These are phyloP conservation scores for Cladophialophora carrionii DNA, from an alignment of 2,329 filamentous ascomycete species.

Conservation along the genomic window DNA sequence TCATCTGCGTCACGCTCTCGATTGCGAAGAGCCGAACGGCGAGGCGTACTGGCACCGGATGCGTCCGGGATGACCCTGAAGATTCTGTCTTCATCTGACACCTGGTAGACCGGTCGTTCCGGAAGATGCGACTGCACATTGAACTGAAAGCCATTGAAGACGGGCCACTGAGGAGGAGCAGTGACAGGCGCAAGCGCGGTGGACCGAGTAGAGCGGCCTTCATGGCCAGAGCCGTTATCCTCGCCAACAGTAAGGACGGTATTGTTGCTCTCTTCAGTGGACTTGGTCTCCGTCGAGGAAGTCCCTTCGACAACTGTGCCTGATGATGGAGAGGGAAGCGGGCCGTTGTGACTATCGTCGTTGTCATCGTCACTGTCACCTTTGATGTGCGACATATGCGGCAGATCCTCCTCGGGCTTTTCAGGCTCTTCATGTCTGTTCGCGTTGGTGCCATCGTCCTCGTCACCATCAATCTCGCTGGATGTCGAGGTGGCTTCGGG, in stretches of 20 bases:
- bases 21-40: not conserved
- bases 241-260: not conserved
- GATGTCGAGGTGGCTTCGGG: not conserved
- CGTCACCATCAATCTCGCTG: not conserved
- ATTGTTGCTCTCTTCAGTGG: not conserved
- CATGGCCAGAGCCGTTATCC: not conserved
- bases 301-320: not conserved
- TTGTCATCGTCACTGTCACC: not conserved
- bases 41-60: not conserved
- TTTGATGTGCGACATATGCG: not conserved
- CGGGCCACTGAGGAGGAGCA: not conserved
- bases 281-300: not conserved
- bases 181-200: not conserved
- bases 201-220: not conserved
- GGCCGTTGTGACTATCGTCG: not conserved
- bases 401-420: not conserved
- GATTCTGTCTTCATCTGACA: not conserved
- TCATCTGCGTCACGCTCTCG: not conserved
- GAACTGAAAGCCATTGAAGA: not conserved
- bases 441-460: constrained; percentile 1
- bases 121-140: not conserved
- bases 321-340: not conserved
- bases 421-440: not conserved
- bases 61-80: not conserved
- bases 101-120: not conserved